Evolutionary conservation across 2,329 filamentous ascomycete species (phyloP).

Genomic region (Zasmidium angulare): DNA sequence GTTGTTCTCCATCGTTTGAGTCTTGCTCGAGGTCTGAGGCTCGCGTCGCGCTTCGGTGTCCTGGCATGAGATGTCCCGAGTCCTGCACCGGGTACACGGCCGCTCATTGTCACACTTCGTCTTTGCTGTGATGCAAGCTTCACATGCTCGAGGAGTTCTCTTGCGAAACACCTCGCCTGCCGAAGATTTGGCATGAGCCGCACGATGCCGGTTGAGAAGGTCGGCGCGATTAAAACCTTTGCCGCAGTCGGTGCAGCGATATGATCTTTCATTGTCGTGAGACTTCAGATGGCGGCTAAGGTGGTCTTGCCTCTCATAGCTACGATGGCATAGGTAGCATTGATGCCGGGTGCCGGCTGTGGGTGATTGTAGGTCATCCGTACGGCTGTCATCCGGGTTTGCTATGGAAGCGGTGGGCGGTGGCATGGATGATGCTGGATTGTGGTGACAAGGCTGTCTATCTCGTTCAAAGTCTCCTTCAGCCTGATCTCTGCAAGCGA

Average conservation of each 20-base stretch:
- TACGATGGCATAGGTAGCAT: conserved; percentile 26
- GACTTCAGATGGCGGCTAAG: conserved; percentile 28
- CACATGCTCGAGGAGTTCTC: conserved; percentile 26
- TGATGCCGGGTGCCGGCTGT: conserved; percentile 16
- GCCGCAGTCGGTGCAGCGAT: conserved; percentile 27
- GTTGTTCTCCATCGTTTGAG: neutral
- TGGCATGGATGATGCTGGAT: neutral
- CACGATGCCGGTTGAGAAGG: conserved; percentile 28
- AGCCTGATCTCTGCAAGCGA: too few relatives aligned
- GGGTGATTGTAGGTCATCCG: conserved; percentile 6
- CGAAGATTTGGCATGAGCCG: conserved; percentile 22
- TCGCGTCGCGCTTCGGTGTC: conserved; percentile 23
- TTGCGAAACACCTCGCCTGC: conserved; percentile 24
- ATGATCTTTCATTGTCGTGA: conserved; percentile 28
- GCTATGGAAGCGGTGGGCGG: neutral
- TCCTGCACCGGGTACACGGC: conserved; percentile 28
- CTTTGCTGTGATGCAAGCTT: conserved; percentile 28
- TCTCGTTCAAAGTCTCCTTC: neutral
- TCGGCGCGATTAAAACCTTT: conserved; percentile 32
- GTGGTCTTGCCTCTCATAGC: conserved; percentile 29
- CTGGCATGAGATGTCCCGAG: conserved; percentile 21
- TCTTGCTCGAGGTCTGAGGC: neutral
- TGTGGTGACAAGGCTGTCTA: neutral
- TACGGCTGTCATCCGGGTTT: neutral
- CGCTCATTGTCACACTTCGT: conserved; percentile 30